A percentile compares a stretch with the other conserved stretches of the same genome.
Conservation (phyloP, 768 basidiomycete species). For the Agaricus subrufescens region DNA sequence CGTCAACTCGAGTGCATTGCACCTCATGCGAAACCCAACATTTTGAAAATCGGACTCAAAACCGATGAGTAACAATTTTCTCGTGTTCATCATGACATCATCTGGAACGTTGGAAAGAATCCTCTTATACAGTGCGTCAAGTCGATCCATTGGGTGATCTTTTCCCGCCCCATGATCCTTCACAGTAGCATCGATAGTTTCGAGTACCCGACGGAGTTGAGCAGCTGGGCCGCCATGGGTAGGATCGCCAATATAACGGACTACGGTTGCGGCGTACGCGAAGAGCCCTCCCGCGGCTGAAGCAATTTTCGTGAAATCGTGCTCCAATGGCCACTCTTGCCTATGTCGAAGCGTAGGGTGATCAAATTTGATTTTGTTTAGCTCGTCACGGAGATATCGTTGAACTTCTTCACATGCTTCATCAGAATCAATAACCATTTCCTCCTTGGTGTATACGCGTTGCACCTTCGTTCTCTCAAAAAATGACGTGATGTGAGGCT, state of each 20-base stretch:
- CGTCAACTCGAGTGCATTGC: not conserved
- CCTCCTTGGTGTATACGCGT: too few species aligned
- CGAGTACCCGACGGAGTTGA: not conserved
- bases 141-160: not conserved
- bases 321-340: not conserved
- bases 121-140: not conserved
- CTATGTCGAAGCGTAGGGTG: too few species aligned
- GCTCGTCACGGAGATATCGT: too few species aligned
- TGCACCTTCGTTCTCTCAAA: too few species aligned
- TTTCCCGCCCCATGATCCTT: not conserved
- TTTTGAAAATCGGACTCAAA: too few species aligned
- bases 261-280: constrained; percentile 19
- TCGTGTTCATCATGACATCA: not conserved
- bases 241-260: constrained; percentile 17
- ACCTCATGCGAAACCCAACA: not conserved
- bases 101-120: not conserved
- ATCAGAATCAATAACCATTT: too few species aligned
- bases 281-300: constrained; percentile 20
- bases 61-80: not conserved
- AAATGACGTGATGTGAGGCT: too few species aligned
- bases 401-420: too few species aligned
- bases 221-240: not conserved
- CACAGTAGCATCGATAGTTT: not conserved
- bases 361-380: too few species aligned
- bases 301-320: constrained; percentile 10